Conservation (phyloP, 225 moss, liverwort and hornwort genomes). For the Marchantia paleacea region DNA sequence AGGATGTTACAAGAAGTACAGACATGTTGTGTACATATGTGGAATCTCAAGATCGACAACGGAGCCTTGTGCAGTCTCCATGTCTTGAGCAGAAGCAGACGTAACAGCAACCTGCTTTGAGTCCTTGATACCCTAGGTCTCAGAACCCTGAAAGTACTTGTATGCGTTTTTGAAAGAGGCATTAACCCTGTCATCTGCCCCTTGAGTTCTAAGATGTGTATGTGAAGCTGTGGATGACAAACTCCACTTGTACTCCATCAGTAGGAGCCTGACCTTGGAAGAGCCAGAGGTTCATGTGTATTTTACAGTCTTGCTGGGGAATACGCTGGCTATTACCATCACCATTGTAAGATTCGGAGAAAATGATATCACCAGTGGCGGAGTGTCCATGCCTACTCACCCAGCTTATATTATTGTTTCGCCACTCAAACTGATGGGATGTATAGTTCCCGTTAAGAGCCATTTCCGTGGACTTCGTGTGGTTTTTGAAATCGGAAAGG, state of each 20-base stretch:
- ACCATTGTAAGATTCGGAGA: not conserved
- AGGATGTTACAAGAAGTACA: too few species aligned
- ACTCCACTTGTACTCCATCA: constrained; percentile 9
- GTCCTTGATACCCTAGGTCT: too few species aligned
- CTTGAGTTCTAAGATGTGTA: not conserved
- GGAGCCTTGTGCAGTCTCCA: too few species aligned
- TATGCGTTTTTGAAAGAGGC: not conserved
- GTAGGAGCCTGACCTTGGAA: not conserved
- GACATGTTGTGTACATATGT: too few species aligned
- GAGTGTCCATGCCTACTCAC: constrained; percentile 12
- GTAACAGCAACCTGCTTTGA: too few species aligned
- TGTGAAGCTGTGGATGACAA: constrained; percentile 5
- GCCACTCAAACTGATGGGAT: constrained; percentile 15
- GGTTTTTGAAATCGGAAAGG: not conserved
- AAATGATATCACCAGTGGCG: not conserved
- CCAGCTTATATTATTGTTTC: not conserved
- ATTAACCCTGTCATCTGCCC: not conserved
- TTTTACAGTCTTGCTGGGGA: constrained; percentile 2
- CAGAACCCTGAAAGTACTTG: not conserved
- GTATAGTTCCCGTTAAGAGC: not conserved
- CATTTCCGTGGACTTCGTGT: not conserved
- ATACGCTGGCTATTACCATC: not conserved
- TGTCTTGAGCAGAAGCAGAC: too few species aligned
- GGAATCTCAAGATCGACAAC: too few species aligned
- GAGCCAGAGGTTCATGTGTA: constrained; percentile 6